A percentile compares a stretch with the other conserved stretches of the same genome.
These are phyloP conservation scores for Poterioochromonas sp. DNA, from an alignment of 352 stramenopile genomes.

Conservation along the genomic window DNA sequence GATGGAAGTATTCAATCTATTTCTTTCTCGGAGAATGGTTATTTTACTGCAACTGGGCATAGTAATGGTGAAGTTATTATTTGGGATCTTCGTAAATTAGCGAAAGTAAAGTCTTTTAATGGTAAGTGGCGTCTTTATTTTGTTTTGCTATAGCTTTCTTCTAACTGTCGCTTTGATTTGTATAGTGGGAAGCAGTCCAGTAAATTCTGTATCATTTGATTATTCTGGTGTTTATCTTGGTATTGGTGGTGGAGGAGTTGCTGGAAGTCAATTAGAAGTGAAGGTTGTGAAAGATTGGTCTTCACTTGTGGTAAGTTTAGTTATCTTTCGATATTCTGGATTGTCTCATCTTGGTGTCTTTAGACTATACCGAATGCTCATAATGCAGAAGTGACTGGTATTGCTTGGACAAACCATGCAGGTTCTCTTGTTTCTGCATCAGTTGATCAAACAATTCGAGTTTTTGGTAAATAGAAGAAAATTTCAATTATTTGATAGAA, in stretches of 20 bases:
- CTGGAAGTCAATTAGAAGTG: background rate
- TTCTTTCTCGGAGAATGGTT: conserved; percentile 81
- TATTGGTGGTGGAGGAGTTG: background rate
- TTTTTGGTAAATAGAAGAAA: too few species aligned
- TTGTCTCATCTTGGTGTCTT: background rate
- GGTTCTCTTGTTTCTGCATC: background rate
- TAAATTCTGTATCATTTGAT: conserved; percentile 36
- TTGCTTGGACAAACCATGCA: background rate
- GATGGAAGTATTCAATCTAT: conserved; percentile 60
- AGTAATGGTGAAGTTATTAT: conserved; percentile 69
- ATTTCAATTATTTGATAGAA: too few species aligned
- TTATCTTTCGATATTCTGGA: background rate
- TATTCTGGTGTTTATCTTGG: conserved; percentile 38
- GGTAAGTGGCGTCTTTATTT: background rate
- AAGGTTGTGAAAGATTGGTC: conserved; percentile 23
- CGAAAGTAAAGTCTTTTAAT: conserved; percentile 53
- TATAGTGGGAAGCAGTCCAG: background rate
- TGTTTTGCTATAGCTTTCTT: background rate
- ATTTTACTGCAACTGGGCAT: conserved; percentile 67
- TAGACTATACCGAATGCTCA: background rate
- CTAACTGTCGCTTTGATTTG: background rate
- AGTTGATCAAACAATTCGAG: background rate
- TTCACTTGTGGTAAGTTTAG: background rate
- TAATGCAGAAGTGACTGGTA: background rate
- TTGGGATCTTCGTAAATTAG: conserved; percentile 79